These are phyloP conservation scores for Ceratocystis variospora DNA, from an alignment of 2,329 filamentous ascomycete genomes.

Conservation along the genomic window DNA sequence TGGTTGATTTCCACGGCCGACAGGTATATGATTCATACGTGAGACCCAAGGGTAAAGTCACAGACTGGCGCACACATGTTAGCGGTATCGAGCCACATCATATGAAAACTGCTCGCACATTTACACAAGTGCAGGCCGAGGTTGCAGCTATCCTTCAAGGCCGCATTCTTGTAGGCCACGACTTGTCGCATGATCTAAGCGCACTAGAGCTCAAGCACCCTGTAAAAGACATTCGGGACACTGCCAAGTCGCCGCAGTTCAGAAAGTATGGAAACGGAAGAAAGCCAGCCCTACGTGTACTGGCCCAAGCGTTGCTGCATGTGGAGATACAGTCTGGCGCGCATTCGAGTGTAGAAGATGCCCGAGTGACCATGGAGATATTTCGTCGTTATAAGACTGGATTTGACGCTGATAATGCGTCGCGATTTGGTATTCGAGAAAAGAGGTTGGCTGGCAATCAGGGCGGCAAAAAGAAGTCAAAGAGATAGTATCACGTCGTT, in stretches of 20 bases:
- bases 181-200: constrained; percentile 63
- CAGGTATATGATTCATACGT: constrained; percentile 94
- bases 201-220: constrained; percentile 70
- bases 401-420: constrained; percentile 70
- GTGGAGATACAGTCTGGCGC: constrained; percentile 50
- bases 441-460: background rate
- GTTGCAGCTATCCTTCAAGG: constrained; percentile 55
- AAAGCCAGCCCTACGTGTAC: constrained; percentile 50
- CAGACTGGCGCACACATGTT: constrained; percentile 78
- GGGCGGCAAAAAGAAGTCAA: constrained; percentile 25
- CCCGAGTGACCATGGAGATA: constrained; percentile 75
- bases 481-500: background rate
- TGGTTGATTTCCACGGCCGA: constrained; percentile 86
- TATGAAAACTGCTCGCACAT: constrained; percentile 54
- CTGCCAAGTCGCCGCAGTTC: constrained; percentile 63
- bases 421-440: constrained; percentile 37
- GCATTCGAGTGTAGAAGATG: constrained; percentile 63
- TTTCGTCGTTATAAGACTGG: constrained; percentile 70
- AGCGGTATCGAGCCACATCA: constrained; percentile 67
- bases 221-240: constrained; percentile 67
- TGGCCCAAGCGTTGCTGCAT: constrained; percentile 44
- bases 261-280: constrained; percentile 52
- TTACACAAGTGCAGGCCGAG: constrained; percentile 63
- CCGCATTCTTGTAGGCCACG: constrained; percentile 69
- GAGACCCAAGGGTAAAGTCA: constrained; percentile 59